Conservation (phyloP, 768 basidiomycete species). For the Rhodotorula taiwanensis region DNA sequence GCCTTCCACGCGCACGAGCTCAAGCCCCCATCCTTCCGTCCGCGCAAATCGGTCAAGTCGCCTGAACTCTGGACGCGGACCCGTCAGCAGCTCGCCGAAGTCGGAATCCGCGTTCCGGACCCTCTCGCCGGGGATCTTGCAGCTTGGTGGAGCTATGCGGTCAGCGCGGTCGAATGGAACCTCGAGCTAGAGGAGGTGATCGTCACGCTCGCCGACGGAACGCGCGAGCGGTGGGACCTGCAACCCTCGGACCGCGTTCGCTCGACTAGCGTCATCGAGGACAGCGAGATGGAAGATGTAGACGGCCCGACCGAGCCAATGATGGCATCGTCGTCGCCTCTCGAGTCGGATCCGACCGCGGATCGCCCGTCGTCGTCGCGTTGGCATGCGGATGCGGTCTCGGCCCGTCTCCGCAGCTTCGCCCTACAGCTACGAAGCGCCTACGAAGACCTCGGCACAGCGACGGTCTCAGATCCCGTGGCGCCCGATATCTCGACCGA, state of each 20-base stretch:
- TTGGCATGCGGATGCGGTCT: constrained; percentile 1
- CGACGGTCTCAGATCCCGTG: background rate
- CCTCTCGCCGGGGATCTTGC: constrained; percentile 1
- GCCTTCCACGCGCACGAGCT: constrained; percentile 13
- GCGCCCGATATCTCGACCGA: constrained; percentile 6
- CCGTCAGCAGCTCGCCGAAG: background rate
- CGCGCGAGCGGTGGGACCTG: constrained; percentile 23
- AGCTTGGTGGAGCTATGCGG: constrained; percentile 14
- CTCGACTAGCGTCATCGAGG: background rate
- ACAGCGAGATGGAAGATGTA: background rate
- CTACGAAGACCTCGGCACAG: constrained; percentile 30
- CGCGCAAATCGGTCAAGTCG: background rate
- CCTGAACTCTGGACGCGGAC: background rate
- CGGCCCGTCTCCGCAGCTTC: background rate
- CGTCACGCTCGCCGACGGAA: constrained; percentile 20
- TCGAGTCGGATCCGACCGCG: background rate
- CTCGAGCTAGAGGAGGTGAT: constrained; percentile 11
- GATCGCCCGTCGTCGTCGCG: background rate
- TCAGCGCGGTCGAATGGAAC: constrained; percentile 16
- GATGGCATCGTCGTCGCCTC: background rate
- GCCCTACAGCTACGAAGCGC: constrained; percentile 23
- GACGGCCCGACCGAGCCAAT: background rate
- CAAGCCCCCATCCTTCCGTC: background rate
- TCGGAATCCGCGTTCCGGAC: background rate
- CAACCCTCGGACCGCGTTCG: background rate